A percentile compares a stretch with the other conserved stretches of the same genome.
Evolutionary conservation across 805 yeast genomes (phyloP).

Genomic region (Cyberlindnera veronae): DNA sequence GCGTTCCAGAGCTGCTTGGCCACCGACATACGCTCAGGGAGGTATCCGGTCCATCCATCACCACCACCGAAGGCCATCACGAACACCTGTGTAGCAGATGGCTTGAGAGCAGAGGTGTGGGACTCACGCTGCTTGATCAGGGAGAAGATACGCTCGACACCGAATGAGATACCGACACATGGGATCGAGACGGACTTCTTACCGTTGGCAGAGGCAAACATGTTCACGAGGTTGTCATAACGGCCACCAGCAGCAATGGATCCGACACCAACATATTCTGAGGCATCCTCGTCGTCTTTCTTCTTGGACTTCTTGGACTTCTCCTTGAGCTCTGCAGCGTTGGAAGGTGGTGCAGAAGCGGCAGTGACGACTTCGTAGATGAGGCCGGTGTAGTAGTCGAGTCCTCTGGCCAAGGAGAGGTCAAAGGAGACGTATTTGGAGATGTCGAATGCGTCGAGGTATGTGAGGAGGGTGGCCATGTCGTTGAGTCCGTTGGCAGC

Average conservation of each 20-base stretch:
- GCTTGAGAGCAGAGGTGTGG: constrained; percentile 56
- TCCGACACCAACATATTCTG: constrained; percentile 96
- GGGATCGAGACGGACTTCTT: constrained; percentile 81
- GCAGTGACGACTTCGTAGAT: constrained; percentile 95
- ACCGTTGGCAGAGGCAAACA: constrained; percentile 84
- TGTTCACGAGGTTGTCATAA: constrained; percentile 93
- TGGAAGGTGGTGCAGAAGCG: constrained; percentile 92
- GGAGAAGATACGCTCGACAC: constrained; percentile 93
- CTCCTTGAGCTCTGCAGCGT: constrained; percentile 65
- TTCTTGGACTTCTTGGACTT: too few species aligned
- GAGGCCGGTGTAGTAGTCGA: constrained; percentile 95
- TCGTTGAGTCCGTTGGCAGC: constrained; percentile 83
- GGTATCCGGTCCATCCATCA: constrained; percentile 89
- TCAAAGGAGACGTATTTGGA: constrained; percentile 72
- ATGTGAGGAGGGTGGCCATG: constrained; percentile 69
- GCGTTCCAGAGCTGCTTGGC: constrained; percentile 82
- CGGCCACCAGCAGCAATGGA: constrained; percentile 99
- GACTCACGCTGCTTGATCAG: constrained; percentile 74
- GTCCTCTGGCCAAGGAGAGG: constrained; percentile 93
- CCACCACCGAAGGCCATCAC: constrained; percentile 99
- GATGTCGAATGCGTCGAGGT: constrained; percentile 80
- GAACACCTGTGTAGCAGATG: constrained; percentile 88
- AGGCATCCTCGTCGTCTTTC: constrained; percentile 79
- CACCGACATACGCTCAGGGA: constrained; percentile 86
- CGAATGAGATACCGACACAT: constrained; percentile 96